Evolutionary conservation across 441 rosid species (phyloP), one percentile per base, ranked within the genome.

Genomic region (Syzygium malaccense): DNA sequence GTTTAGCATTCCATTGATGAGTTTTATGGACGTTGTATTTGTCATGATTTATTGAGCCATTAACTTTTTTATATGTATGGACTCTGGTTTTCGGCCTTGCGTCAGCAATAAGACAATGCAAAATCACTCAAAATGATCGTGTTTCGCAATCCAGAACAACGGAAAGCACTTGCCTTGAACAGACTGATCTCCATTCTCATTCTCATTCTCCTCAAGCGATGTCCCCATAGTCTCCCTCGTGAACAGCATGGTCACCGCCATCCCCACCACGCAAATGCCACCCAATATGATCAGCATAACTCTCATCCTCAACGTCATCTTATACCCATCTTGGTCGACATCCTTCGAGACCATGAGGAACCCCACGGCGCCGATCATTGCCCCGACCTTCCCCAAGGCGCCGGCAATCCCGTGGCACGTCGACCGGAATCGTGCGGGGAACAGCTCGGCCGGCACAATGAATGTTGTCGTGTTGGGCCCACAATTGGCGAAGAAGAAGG

Each of bases 391-490:
- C 87, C 99, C 98, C 20, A 71, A 57, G 3, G 99, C 97, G 66
- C 95, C 99, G 0, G 97, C 91, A 54, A 97, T 95, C 41, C 96
- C 98, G 51, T 97, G 97, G 89, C 99, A 97, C 4, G 97, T 96
- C 7, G 98, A 92, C 88, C 99, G 91, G 48, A 95, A 94, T 90
- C 98, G 93, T 0, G 99, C 93, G 7, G 99, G 99, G 54, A 97
- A 97, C 26, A 96, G 96, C 85, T 97, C 98, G 0, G 97, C 98
- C 0, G 99, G 99, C 53, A 96, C 92, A 3, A 97, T 95, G 86
- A 95, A 97, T 1, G 99, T 96, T 4, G 99, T 96, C 2, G 97
- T 93, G 85, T 97, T 95, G 4, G 98, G 99, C 49, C 99, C 99
- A 33, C 94, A 95, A 88, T 97, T 97, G 37, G 97, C 92, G 45